A percentile compares a stretch with the other conserved stretches of the same genome.
Evolutionary conservation across 768 basidiomycete genomes (phyloP).

Genomic region (Tricholoma matsutake): DNA sequence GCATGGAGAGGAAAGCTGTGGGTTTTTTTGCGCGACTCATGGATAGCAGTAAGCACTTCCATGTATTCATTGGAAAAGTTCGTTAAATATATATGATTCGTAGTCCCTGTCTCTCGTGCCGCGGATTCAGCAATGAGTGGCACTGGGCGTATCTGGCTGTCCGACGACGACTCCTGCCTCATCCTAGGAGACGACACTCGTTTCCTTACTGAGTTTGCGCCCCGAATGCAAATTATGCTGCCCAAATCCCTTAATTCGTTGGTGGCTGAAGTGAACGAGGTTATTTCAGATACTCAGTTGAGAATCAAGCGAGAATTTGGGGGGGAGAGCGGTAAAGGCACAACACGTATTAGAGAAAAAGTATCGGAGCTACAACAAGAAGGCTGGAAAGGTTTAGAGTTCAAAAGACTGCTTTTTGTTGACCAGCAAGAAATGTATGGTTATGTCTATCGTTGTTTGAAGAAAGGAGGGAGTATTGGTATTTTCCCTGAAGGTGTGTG

Average conservation of each 20-base stretch:
- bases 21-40: slow-evolving; percentile 82
- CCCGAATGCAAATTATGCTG: slow-evolving; percentile 84
- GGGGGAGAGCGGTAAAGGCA: slow-evolving; percentile 75
- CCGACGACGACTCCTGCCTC: slow-evolving; percentile 74
- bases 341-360: slow-evolving; percentile 64
- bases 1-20: slow-evolving; percentile 74
- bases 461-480: slow-evolving; percentile 86
- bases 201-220: slow-evolving; percentile 70
- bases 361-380: slow-evolving; percentile 53
- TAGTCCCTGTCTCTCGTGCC: slow-evolving; percentile 93
- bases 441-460: slow-evolving; percentile 84
- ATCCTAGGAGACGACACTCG: slow-evolving; percentile 78
- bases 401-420: slow-evolving; percentile 82
- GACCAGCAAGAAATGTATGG: slow-evolving; percentile 96
- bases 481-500: slow-evolving; percentile 96
- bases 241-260: slow-evolving; percentile 75
- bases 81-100: slow-evolving; percentile 9
- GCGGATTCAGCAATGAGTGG: slow-evolving; percentile 81
- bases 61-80: neutral
- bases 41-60: slow-evolving; percentile 69
- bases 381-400: slow-evolving; percentile 64
- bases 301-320: slow-evolving; percentile 85
- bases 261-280: slow-evolving; percentile 81
- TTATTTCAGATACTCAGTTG: slow-evolving; percentile 85
- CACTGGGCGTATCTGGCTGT: slow-evolving; percentile 66